Evolutionary conservation across 805 yeast species (phyloP).

Genomic region (Kodamaea kaohsiungensis): DNA sequence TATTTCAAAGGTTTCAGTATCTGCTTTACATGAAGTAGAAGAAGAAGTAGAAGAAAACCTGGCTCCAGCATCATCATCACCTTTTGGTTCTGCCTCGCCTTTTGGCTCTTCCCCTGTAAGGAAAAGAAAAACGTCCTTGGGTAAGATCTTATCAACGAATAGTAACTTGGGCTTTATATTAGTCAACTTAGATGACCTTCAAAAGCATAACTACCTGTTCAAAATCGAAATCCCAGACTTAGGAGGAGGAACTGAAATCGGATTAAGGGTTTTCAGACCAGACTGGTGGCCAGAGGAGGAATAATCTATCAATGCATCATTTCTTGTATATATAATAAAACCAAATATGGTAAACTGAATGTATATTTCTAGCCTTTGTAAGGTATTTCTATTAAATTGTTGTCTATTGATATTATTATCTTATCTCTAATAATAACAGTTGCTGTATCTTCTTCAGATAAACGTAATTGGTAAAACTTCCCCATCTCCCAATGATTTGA

Average conservation of each 20-base stretch:
- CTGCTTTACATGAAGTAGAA: conserved; percentile 22
- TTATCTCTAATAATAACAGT: not conserved
- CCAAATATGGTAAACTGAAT: not conserved
- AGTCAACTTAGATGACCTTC: conserved; percentile 45
- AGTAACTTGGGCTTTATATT: conserved; percentile 69
- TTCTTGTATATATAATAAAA: not conserved
- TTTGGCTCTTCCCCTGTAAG: conserved; percentile 35
- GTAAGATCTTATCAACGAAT: conserved; percentile 56
- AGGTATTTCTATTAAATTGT: not conserved
- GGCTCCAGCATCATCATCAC: conserved; percentile 17
- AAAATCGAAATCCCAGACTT: conserved; percentile 28
- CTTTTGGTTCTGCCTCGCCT: conserved; percentile 32
- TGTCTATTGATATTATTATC: not conserved
- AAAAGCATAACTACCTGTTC: conserved; percentile 41
- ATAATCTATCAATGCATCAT: not conserved
- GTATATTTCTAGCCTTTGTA: no score
- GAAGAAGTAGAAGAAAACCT: conserved; percentile 15
- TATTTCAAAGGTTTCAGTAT: conserved; percentile 17
- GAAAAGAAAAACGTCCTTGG: conserved; percentile 49
- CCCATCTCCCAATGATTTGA: not conserved
- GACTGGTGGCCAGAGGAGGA: conserved; percentile 71
- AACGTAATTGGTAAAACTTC: not conserved
- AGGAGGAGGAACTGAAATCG: conserved; percentile 30
- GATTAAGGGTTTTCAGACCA: conserved; percentile 57
- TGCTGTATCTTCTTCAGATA: not conserved